Percentiles rank a stretch among this genome's conserved stretches.
phyloP scores from a whole-genome alignment of 192 early-diverging fungal genomes.

The Powellomyces hirtus region DNA sequence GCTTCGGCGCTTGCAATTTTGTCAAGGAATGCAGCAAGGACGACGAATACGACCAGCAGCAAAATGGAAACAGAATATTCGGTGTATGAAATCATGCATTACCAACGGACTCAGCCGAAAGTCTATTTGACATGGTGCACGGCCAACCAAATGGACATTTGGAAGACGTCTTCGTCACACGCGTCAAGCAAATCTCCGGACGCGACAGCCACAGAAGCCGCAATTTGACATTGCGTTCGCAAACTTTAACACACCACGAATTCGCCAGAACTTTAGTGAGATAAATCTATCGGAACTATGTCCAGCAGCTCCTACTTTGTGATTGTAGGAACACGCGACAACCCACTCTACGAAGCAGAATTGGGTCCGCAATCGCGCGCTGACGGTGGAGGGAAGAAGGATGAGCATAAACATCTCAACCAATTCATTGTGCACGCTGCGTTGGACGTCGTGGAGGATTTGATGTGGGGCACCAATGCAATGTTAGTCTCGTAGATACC shows the following conservation, averaged over 20 bases:
- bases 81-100: no score
- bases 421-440: constrained; percentile 98
- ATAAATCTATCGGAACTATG: no score
- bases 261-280: no score
- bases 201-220: no score
- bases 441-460: constrained; percentile 94
- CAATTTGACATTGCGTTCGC: no score
- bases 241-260: no score
- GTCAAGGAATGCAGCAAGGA: background rate
- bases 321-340: constrained; percentile 92
- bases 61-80: background rate
- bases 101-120: no score
- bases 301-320: constrained; percentile 69
- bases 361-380: constrained; percentile 46
- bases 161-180: no score
- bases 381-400: constrained; percentile 49
- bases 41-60: background rate
- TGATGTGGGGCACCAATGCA: constrained; percentile 81
- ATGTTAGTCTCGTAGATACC: no score
- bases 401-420: constrained; percentile 85
- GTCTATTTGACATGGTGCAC: no score
- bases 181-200: no score
- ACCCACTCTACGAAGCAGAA: constrained; percentile 94
- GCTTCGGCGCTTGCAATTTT: background rate
- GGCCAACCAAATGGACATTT: no score